Conservation (phyloP, 257 asterid species). For the Jasminum sambac region DNA sequence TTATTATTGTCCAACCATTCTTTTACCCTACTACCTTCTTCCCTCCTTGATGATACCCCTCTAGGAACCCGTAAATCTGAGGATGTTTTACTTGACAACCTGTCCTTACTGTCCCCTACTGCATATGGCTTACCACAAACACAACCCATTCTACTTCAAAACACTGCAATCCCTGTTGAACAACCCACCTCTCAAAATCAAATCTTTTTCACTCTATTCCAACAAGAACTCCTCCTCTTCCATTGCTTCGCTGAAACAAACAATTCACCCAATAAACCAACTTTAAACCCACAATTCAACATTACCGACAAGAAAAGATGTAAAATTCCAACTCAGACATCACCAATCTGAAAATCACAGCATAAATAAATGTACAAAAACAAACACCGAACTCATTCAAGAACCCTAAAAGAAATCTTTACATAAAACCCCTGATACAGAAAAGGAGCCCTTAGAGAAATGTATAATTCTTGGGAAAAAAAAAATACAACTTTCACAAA, state of each 20-base stretch:
- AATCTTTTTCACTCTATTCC: slow-evolving; percentile 30
- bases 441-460: not conserved
- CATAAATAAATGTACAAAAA: slow-evolving; percentile 13
- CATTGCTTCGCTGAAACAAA: slow-evolving; percentile 32
- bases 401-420: slow-evolving; percentile 3
- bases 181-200: slow-evolving; percentile 46
- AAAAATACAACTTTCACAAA: slow-evolving; percentile 27
- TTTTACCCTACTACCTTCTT: slow-evolving; percentile 52
- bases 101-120: slow-evolving; percentile 69
- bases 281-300: slow-evolving; percentile 40
- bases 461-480: slow-evolving; percentile 1
- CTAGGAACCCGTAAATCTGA: slow-evolving; percentile 50
- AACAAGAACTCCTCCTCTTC: slow-evolving; percentile 47
- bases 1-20: slow-evolving; percentile 51
- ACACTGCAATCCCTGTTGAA: slow-evolving; percentile 31
- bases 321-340: slow-evolving; percentile 35
- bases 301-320: slow-evolving; percentile 14
- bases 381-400: slow-evolving; percentile 21
- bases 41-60: slow-evolving; percentile 64
- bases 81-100: slow-evolving; percentile 50
- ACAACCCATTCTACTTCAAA: slow-evolving; percentile 66
- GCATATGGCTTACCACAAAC: slow-evolving; percentile 76
- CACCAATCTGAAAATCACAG: slow-evolving; percentile 20
- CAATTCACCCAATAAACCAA: slow-evolving; percentile 29
- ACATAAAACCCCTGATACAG: not conserved